Percentiles rank a stretch among this genome's conserved stretches.
These are phyloP conservation scores for Melampsora medusae DNA, from an alignment of 1,284 basidiomycete species.

Conservation along the genomic window DNA sequence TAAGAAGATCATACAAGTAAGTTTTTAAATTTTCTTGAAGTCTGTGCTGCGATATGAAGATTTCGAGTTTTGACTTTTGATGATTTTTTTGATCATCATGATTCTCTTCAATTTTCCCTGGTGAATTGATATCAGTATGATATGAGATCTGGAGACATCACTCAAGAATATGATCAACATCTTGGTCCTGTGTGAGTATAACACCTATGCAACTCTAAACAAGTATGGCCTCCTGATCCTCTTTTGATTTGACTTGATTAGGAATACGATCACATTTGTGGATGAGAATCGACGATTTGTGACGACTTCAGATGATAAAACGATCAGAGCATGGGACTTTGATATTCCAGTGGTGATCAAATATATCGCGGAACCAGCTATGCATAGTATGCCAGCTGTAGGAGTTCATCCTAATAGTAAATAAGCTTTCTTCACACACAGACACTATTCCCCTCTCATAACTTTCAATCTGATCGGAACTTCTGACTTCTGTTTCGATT, in stretches of 20 bases:
- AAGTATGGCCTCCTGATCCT: too few species aligned
- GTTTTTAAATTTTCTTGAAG: neutral
- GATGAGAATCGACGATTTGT: constrained; percentile 93
- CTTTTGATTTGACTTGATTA: neutral
- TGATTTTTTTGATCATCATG: neutral
- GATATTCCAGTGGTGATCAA: constrained; percentile 99
- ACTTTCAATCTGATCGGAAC: too few species aligned
- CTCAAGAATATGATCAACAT: constrained; percentile 98
- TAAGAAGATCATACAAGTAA: constrained; percentile 78
- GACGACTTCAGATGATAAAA: constrained; percentile 98
- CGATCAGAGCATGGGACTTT: constrained; percentile 91
- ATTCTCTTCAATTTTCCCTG: constrained; percentile 3
- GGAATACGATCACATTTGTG: constrained; percentile 94
- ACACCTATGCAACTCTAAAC: neutral
- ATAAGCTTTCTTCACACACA: constrained; percentile 54
- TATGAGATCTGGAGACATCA: constrained; percentile 84
- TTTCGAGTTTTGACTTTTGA: neutral
- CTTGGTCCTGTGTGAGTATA: constrained; percentile 72
- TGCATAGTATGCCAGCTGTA: constrained; percentile 99
- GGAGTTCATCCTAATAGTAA: constrained; percentile 86
- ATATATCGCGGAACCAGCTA: constrained; percentile 97
- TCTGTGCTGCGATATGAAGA: neutral
- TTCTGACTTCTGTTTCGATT: constrained; percentile 23
- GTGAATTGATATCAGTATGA: constrained; percentile 68
- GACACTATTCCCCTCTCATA: constrained; percentile 8